Evolutionary conservation across 257 asterid genomes (phyloP).

Genomic region (Plectranthus barbatus): DNA sequence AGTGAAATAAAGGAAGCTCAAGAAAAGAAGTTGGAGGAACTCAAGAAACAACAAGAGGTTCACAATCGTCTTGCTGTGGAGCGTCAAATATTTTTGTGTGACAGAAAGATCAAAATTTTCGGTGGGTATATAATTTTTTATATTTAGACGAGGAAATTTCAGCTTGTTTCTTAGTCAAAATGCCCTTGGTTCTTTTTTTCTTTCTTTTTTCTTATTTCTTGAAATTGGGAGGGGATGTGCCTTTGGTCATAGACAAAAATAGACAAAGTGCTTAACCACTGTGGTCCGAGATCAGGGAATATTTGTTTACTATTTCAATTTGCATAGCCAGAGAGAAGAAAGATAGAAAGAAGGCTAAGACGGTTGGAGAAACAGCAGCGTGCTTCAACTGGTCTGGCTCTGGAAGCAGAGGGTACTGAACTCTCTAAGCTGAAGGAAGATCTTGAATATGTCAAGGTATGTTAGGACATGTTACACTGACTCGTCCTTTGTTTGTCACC

Average conservation of each 20-base stretch:
- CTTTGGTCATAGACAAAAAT: too few relatives aligned
- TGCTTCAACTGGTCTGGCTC: constrained; percentile 48
- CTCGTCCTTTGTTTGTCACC: neutral
- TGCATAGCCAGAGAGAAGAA: constrained; percentile 68
- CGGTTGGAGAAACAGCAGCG: constrained; percentile 88
- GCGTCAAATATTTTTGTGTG: constrained; percentile 58
- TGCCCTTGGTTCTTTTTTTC: neutral
- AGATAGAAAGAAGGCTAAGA: constrained; percentile 71
- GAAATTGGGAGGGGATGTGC: too few relatives aligned
- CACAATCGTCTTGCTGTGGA: constrained; percentile 70
- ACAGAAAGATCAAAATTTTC: constrained; percentile 67
- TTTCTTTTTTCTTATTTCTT: too few relatives aligned
- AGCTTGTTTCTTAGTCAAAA: neutral
- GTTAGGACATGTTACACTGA: constrained; percentile 4
- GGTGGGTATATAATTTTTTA: constrained; percentile 34
- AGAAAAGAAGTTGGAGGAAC: constrained; percentile 69
- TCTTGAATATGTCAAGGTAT: constrained; percentile 92
- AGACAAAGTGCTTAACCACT: too few relatives aligned
- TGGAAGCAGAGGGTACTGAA: constrained; percentile 53
- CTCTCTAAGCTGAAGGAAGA: constrained; percentile 74
- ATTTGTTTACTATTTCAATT: neutral
- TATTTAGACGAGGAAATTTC: neutral
- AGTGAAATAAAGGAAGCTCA: constrained; percentile 65
- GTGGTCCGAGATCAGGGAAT: too few relatives aligned
- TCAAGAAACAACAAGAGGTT: constrained; percentile 76